phyloP scores from a whole-genome alignment of 2,329 filamentous ascomycete species.

The Plenodomus biglobosus region DNA sequence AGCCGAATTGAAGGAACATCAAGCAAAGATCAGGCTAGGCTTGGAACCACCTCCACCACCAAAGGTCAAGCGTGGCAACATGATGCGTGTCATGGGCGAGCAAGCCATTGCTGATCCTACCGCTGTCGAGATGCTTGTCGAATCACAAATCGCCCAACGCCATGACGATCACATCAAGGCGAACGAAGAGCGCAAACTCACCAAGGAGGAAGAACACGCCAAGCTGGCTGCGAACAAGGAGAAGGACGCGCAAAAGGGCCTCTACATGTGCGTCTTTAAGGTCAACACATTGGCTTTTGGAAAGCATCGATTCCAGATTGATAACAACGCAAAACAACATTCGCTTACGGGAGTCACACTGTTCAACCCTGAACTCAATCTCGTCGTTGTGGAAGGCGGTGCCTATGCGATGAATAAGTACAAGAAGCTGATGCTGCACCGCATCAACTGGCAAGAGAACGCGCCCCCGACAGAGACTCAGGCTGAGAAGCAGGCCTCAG shows the following conservation, averaged over 20 bases:
- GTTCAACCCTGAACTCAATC: slow-evolving; percentile 83
- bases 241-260: slow-evolving; percentile 82
- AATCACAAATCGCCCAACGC: slow-evolving; percentile 86
- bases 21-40: slow-evolving; percentile 91
- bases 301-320: slow-evolving; percentile 90
- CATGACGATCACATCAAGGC: slow-evolving; percentile 72
- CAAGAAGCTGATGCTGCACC: slow-evolving; percentile 89
- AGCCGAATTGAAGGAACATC: slow-evolving; percentile 91
- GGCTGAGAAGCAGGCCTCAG: slow-evolving; percentile 62
- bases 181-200: slow-evolving; percentile 85
- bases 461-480: slow-evolving; percentile 63
- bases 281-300: slow-evolving; percentile 88
- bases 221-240: slow-evolving; percentile 83
- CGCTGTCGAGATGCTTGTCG: slow-evolving; percentile 91
- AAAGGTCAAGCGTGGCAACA: slow-evolving; percentile 95
- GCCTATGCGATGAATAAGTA: slow-evolving; percentile 79
- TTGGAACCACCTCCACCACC: slow-evolving; percentile 87
- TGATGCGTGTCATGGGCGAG: slow-evolving; percentile 95
- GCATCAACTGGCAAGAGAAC: slow-evolving; percentile 95
- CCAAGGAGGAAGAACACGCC: slow-evolving; percentile 81
- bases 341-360: slow-evolving; percentile 87
- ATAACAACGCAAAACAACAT: slow-evolving; percentile 87
- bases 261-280: slow-evolving; percentile 85
- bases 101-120: slow-evolving; percentile 94
- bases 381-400: slow-evolving; percentile 91